Evolutionary conservation across 352 stramenopile genomes (phyloP), one percentile per base, ranked within the genome.

Genomic region (Phytophthora litchii): DNA sequence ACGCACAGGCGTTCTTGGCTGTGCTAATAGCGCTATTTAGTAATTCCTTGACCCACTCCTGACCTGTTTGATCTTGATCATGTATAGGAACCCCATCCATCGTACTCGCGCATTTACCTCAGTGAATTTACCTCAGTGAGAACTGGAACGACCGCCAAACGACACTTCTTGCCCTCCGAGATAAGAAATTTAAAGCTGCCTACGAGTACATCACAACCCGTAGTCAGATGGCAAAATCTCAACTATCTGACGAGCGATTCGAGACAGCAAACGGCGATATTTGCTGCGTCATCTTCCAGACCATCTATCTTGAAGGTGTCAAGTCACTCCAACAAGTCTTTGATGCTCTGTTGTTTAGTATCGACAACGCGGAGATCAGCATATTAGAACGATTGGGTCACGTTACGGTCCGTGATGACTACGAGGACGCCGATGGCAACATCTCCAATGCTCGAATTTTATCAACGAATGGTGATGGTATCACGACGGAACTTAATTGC

Each of bases 311-410:
- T 16, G 25, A 38, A 2, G 57, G 47, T 16, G 61, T 73, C 8
- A 27, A 29, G 13, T 67, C 65, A 1, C 9, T 76, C 5, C 17
- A 62, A 13, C 61, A 70, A 54, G 60, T 72, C 6, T 75, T 60
- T 19, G 60, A 74, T 14, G 64, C 69, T 3, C 40, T 78, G 11
- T 21, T 64, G 4, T 64, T 64, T 42, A 57, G 55, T 31, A 41
- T 62, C 12, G 34, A 49, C 35, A 62, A 58, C 7, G 35, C 31
- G 12, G 35, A 54, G 12, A 45, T 47, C 21, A 73, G 48, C 19
- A 74, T 78, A 23, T 78, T 46, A 1, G 69, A 78, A 43, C 38
- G 56, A 19, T 48, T 72, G 9, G 72, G 72, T 7, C 61, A 74
- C 20, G 12, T 78, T 23, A 67, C 66, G 2, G 17, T 61, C 12